phyloP scores from a whole-genome alignment of 176 grass and related monocot species.

The Bolboschoenus planiculmis region DNA sequence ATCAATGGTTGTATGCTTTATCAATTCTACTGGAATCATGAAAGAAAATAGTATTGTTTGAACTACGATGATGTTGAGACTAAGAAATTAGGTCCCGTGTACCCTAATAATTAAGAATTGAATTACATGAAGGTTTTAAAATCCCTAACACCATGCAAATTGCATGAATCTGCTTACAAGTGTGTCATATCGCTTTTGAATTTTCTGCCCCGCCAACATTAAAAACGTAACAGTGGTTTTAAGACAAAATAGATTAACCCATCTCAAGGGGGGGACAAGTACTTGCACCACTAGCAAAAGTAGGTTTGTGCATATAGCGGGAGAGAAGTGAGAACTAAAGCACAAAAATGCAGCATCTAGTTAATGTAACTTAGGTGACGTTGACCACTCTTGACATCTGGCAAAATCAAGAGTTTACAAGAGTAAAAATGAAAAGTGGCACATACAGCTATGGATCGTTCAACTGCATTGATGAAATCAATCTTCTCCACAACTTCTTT shows the following conservation, averaged over 20 bases:
- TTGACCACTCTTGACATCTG: background rate
- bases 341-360: background rate
- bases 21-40: background rate
- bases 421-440: slow-evolving; percentile 1
- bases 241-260: background rate
- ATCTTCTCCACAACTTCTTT: slow-evolving; percentile 97
- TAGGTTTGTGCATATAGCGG: background rate
- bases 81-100: background rate
- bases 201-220: background rate
- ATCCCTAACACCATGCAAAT: background rate
- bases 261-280: background rate
- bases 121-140: background rate
- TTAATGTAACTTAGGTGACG: background rate
- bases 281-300: background rate
- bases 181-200: background rate
- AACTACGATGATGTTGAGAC: background rate
- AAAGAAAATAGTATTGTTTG: background rate
- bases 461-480: slow-evolving; percentile 91
- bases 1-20: background rate
- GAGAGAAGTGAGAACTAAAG: background rate
- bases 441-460: slow-evolving; percentile 98
- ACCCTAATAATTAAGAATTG: background rate
- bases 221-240: background rate
- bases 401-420: slow-evolving; percentile 6
- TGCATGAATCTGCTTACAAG: background rate